Evolutionary conservation across 805 yeast genomes (phyloP).

Genomic region (Lipomyces chichibuensis): DNA sequence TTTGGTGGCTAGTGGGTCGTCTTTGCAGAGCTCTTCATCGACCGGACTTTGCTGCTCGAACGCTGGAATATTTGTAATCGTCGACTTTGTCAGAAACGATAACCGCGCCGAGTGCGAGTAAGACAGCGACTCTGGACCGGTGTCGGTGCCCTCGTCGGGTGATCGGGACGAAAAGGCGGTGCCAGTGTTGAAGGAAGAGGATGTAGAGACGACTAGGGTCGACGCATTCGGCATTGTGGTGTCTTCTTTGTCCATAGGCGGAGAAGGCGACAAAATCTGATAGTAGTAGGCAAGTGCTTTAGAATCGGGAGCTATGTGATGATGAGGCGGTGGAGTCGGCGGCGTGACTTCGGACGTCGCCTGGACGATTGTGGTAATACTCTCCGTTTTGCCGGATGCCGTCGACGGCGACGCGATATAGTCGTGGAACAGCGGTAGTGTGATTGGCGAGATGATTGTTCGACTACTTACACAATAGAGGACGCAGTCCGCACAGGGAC

Average conservation of each 20-base stretch:
- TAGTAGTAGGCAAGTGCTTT: neutral
- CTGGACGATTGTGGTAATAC: neutral
- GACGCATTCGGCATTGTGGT: slow-evolving; percentile 1
- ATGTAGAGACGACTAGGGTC: slow-evolving; percentile 3
- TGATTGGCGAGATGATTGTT: neutral
- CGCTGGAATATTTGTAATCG: slow-evolving; percentile 7
- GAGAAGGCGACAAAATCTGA: slow-evolving; percentile 1
- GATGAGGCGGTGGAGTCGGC: slow-evolving; percentile 11
- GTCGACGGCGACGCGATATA: slow-evolving; percentile 1
- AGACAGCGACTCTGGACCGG: slow-evolving; percentile 26
- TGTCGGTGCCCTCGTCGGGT: slow-evolving; percentile 15
- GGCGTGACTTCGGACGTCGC: neutral
- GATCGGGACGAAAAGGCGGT: slow-evolving; percentile 14
- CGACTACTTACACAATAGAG: neutral
- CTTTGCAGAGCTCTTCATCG: slow-evolving; percentile 8
- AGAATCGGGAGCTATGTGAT: neutral
- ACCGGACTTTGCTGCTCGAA: neutral
- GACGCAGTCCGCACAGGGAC: neutral
- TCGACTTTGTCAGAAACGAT: slow-evolving; percentile 24
- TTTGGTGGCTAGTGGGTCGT: slow-evolving; percentile 31
- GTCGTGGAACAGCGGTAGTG: neutral
- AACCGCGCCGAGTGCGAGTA: slow-evolving; percentile 29
- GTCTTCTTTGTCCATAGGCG: slow-evolving; percentile 2
- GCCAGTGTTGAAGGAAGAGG: neutral
- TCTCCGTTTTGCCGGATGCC: slow-evolving; percentile 3